phyloP scores from a whole-genome alignment of 2,329 filamentous ascomycete genomes.

The Colletotrichum sp. region DNA sequence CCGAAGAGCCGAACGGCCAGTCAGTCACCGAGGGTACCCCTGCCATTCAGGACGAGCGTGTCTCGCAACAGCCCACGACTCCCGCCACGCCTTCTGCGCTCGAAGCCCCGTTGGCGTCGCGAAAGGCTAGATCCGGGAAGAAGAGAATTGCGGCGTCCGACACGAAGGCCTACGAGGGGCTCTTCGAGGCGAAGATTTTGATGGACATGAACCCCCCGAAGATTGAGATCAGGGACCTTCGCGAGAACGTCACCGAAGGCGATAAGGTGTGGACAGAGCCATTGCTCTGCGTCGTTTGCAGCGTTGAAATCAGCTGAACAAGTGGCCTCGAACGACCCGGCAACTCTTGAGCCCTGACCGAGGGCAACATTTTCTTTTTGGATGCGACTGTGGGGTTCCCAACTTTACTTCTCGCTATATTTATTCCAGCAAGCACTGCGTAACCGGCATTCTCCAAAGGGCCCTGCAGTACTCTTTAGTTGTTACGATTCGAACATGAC shows the following conservation, averaged over 20 bases:
- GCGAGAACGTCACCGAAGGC: slow-evolving; percentile 49
- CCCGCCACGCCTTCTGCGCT: slow-evolving; percentile 7
- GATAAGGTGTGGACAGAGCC: slow-evolving; percentile 59
- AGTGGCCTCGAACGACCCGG: neutral
- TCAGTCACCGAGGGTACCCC: slow-evolving; percentile 28
- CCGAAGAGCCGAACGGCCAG: slow-evolving; percentile 41
- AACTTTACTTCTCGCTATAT: slow-evolving; percentile 16
- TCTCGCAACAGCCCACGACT: slow-evolving; percentile 23
- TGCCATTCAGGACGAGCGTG: slow-evolving; percentile 23
- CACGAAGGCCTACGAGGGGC: slow-evolving; percentile 54
- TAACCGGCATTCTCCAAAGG: neutral
- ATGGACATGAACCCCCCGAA: slow-evolving; percentile 50
- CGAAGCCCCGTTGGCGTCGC: slow-evolving; percentile 2
- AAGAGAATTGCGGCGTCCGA: slow-evolving; percentile 35
- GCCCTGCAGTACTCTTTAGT: neutral
- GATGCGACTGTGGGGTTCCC: neutral
- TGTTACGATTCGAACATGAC: slow-evolving; percentile 4
- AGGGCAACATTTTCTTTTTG: neutral
- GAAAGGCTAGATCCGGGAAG: slow-evolving; percentile 27
- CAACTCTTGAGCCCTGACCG: neutral
- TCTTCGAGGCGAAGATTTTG: slow-evolving; percentile 55
- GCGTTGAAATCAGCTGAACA: slow-evolving; percentile 46
- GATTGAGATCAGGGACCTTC: slow-evolving; percentile 57
- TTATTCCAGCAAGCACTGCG: slow-evolving; percentile 6
- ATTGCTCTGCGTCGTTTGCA: slow-evolving; percentile 55